These are phyloP conservation scores for Microcera coccophila DNA, from an alignment of 2,329 filamentous ascomycete species.

Conservation along the genomic window DNA sequence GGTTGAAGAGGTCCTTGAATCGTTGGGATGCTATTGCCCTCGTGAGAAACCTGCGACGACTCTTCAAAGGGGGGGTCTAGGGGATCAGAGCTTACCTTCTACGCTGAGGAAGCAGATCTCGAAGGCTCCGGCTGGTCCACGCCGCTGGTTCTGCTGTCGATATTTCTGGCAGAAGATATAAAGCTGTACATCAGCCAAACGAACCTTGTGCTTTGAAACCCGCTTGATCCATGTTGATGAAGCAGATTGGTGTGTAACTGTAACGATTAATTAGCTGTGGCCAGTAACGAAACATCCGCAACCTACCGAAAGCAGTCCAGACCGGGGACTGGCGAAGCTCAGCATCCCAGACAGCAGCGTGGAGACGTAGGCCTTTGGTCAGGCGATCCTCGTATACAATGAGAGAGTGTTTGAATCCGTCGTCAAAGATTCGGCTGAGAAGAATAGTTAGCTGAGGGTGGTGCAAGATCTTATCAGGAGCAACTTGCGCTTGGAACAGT, in stretches of 20 bases:
- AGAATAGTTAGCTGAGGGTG: slow-evolving; percentile 7
- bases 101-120: slow-evolving; percentile 48
- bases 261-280: not conserved
- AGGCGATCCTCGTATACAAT: slow-evolving; percentile 50
- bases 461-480: not conserved
- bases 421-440: slow-evolving; percentile 53
- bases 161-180: slow-evolving; percentile 59
- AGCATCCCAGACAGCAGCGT: slow-evolving; percentile 54
- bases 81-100: slow-evolving; percentile 31
- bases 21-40: slow-evolving; percentile 20
- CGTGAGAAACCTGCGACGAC: slow-evolving; percentile 9
- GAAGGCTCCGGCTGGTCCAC: slow-evolving; percentile 45
- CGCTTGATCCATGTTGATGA: slow-evolving; percentile 50
- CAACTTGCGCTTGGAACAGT: slow-evolving; percentile 54
- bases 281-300: not conserved
- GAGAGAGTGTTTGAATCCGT: slow-evolving; percentile 50
- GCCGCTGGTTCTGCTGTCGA: slow-evolving; percentile 49
- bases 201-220: slow-evolving; percentile 44
- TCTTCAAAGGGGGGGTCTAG: not conserved
- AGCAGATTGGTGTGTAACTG: slow-evolving; percentile 51
- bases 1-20: slow-evolving; percentile 42
- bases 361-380: slow-evolving; percentile 50
- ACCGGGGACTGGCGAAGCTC: slow-evolving; percentile 53
- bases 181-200: slow-evolving; percentile 51
- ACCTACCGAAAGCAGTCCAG: slow-evolving; percentile 61